These are phyloP conservation scores for Castanospermum australe DNA, from an alignment of 306 rosid species.

Conservation along the genomic window DNA sequence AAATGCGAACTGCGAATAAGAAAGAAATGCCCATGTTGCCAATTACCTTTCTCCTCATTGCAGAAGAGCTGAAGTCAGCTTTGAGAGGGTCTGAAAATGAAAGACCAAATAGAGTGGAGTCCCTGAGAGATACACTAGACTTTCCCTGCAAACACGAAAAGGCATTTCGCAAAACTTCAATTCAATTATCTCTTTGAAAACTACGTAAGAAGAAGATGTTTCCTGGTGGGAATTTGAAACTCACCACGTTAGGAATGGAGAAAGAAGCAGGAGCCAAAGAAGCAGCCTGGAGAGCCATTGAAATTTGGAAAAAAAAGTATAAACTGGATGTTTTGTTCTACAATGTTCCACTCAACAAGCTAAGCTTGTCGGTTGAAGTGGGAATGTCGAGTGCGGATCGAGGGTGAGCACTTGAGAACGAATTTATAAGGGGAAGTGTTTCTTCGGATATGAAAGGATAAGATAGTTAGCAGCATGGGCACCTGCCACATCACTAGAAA, in stretches of 20 bases:
- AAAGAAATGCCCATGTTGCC: not conserved
- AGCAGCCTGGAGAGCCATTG: slow-evolving; percentile 40
- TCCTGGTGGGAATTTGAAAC: not conserved
- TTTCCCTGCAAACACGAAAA: slow-evolving; percentile 55
- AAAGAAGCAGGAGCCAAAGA: slow-evolving; percentile 32
- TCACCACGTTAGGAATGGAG: slow-evolving; percentile 30
- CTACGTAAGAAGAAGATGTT: not conserved
- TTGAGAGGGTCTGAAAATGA: slow-evolving; percentile 57
- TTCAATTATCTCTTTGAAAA: not conserved
- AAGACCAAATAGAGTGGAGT: slow-evolving; percentile 65
- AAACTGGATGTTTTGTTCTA: not conserved
- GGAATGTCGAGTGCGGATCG: not conserved
- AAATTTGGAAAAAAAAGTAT: not conserved
- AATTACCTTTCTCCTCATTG: slow-evolving; percentile 64
- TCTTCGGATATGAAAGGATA: slow-evolving; percentile 23
- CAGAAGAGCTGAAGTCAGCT: slow-evolving; percentile 54
- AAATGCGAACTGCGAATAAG: not conserved
- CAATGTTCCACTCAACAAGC: not conserved
- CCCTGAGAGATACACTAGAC: slow-evolving; percentile 46
- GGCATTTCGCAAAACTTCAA: slow-evolving; percentile 10
- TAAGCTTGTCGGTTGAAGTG: not conserved
- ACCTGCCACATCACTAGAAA: slow-evolving; percentile 13
- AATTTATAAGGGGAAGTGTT: slow-evolving; percentile 27
- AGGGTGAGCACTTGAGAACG: not conserved
- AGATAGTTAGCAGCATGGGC: slow-evolving; percentile 32